These are phyloP conservation scores for Scenedesmus sp. DNA, from an alignment of 163 green algal genomes.

Conservation along the genomic window DNA sequence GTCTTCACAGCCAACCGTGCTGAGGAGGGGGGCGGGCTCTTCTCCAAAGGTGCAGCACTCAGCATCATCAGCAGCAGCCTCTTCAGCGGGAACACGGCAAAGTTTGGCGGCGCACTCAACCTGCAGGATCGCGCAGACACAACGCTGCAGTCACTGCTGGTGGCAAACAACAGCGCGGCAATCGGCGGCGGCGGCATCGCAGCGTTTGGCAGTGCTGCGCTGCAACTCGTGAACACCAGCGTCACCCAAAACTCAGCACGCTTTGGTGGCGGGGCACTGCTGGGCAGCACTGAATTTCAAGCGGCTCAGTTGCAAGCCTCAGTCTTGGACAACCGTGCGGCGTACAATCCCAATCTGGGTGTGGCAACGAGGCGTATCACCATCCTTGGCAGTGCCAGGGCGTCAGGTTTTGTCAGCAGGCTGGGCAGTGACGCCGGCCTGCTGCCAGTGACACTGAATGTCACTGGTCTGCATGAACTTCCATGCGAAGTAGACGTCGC, in stretches of 20 bases:
- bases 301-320: not conserved
- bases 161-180: not conserved
- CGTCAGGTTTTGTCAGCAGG: not conserved
- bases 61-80: not conserved
- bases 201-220: not conserved
- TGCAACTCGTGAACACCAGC: not conserved
- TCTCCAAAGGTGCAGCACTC: not conserved
- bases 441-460: not conserved
- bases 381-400: not conserved
- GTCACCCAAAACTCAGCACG: not conserved
- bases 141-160: not conserved
- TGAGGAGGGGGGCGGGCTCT: not conserved
- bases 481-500: not conserved
- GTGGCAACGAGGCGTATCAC: not conserved
- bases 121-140: not conserved
- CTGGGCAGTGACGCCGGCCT: not conserved
- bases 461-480: not conserved
- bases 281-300: not conserved
- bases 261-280: not conserved
- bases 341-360: not conserved
- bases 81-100: not conserved
- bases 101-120: not conserved
- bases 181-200: not conserved
- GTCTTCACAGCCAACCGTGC: not conserved
- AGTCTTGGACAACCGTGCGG: not conserved